Base-by-base conservation (phyloP, 169 alveolate genomes). In the Cryptosporidium canis region DNA sequence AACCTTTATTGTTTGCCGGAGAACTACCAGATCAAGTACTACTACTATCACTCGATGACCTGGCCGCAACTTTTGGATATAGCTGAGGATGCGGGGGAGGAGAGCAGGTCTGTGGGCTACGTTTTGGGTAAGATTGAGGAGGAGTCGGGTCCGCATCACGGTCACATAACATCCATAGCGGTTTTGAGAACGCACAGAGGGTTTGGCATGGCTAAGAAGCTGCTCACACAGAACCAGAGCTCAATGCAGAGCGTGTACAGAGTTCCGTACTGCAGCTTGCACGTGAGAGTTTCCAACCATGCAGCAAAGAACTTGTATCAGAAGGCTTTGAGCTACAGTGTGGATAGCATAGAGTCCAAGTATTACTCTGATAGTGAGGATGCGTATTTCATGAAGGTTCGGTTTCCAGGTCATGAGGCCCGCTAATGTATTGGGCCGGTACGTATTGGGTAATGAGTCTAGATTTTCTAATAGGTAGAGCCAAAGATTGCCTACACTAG, bases 1-100 rank as follows among this genome's bases (percentile, higher is more conserved):
- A 95, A 95, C 71, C 66, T 95, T 41, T 92, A 92, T 91, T 93
- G 96, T 82, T 90, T 95, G 11, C 98, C 98, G 6, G 99, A 97
- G 91, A 97, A 97, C 94, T 97, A 97, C 83, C 96, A 96, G 77
- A 83, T 96, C 92, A 96, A 96, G 92, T 97, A 97, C 91, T 97
- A 97, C 90, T 94, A 95, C 65, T 97, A 97, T 91, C 99, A 97
- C 90, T 95, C 95, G 11, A 90, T 97, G 56, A 94, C 98, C 51
- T 97, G 99, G 99, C 98, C 98, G 31, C 94, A 94, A 39, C 92
- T 97, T 14, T 92, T 94, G 8, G 92, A 94, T 48, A 94, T 95
- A 0, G 96, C 97, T 8, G 41, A 63, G 14, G 87, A 77, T 45
- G 18, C 77, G 2, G 95, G 91, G 53, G 91, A 92, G 24, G 84